Conservation (phyloP, 495 filamentous ascomycete genomes). For the Penicillium argentinense region DNA sequence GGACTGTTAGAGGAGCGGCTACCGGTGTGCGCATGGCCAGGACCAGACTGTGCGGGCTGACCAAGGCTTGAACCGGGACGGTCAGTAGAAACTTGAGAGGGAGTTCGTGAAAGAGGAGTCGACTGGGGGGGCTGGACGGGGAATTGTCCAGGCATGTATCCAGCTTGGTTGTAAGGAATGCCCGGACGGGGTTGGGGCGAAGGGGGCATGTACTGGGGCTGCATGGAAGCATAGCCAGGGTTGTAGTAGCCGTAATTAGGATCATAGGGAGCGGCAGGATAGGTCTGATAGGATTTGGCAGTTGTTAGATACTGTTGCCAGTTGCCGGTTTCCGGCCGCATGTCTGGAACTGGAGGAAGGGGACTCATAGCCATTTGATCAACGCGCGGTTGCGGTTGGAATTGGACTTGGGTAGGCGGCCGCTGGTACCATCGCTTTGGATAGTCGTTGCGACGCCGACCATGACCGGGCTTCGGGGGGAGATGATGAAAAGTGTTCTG, state of each 20-base stretch:
- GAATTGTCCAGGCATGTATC: slow-evolving; percentile 50
- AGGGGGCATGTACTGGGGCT: slow-evolving; percentile 51
- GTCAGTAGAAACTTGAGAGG: slow-evolving; percentile 77
- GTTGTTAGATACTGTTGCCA: slow-evolving; percentile 76
- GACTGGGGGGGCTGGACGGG: slow-evolving; percentile 56
- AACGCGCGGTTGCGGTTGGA: no score
- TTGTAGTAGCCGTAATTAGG: slow-evolving; percentile 51
- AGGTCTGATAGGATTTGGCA: slow-evolving; percentile 55
- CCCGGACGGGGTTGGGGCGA: slow-evolving; percentile 54
- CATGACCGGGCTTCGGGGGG: slow-evolving; percentile 19
- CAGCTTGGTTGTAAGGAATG: slow-evolving; percentile 52
- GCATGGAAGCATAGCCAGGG: slow-evolving; percentile 44
- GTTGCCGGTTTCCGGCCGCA: slow-evolving; percentile 66
- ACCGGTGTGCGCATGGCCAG: slow-evolving; percentile 59
- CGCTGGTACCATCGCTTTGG: slow-evolving; percentile 18
- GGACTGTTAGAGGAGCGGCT: slow-evolving; percentile 56
- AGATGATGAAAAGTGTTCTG: slow-evolving; percentile 30
- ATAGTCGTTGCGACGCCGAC: slow-evolving; percentile 27
- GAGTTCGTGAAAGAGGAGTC: slow-evolving; percentile 75
- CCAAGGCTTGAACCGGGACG: slow-evolving; percentile 78
- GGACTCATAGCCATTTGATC: no score
- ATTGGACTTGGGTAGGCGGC: no score
- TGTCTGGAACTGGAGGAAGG: slow-evolving; percentile 39
- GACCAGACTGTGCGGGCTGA: slow-evolving; percentile 58
- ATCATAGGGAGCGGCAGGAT: slow-evolving; percentile 43